Evolutionary conservation across 371 early-diverging fungal species (phyloP).

Genomic region (Mortierella sp.): DNA sequence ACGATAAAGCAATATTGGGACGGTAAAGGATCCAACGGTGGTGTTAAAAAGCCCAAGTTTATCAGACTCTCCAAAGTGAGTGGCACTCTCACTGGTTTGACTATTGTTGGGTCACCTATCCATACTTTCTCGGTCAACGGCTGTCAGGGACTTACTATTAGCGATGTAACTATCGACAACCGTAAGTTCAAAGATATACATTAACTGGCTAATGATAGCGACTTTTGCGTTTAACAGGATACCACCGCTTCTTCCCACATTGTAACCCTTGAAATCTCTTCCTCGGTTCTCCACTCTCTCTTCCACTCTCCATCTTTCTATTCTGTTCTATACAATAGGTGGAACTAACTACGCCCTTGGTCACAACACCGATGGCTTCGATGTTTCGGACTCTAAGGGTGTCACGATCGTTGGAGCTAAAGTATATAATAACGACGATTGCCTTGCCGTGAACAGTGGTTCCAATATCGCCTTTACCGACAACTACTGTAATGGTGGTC

Average conservation of each 20-base stretch:
- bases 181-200: slow-evolving; percentile 11
- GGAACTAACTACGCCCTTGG: slow-evolving; percentile 36
- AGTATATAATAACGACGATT: slow-evolving; percentile 57
- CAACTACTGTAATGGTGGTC: slow-evolving; percentile 47
- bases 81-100: slow-evolving; percentile 28
- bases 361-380: slow-evolving; percentile 58
- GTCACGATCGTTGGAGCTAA: slow-evolving; percentile 38
- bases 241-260: slow-evolving; percentile 2
- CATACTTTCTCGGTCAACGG: slow-evolving; percentile 41
- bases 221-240: neutral
- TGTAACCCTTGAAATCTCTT: neutral
- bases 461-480: slow-evolving; percentile 40
- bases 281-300: slow-evolving; percentile 3
- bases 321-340: slow-evolving; percentile 7
- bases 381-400: slow-evolving; percentile 22
- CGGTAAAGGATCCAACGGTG: slow-evolving; percentile 56
- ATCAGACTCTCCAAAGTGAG: slow-evolving; percentile 36
- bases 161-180: slow-evolving; percentile 43
- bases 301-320: neutral
- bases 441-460: slow-evolving; percentile 55
- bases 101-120: slow-evolving; percentile 34
- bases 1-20: slow-evolving; percentile 45
- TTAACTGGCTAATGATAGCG: neutral
- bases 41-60: slow-evolving; percentile 55
- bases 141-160: slow-evolving; percentile 30